Evolutionary conservation across 2,329 filamentous ascomycete genomes (phyloP).

Genomic region (Calonectria montana): DNA sequence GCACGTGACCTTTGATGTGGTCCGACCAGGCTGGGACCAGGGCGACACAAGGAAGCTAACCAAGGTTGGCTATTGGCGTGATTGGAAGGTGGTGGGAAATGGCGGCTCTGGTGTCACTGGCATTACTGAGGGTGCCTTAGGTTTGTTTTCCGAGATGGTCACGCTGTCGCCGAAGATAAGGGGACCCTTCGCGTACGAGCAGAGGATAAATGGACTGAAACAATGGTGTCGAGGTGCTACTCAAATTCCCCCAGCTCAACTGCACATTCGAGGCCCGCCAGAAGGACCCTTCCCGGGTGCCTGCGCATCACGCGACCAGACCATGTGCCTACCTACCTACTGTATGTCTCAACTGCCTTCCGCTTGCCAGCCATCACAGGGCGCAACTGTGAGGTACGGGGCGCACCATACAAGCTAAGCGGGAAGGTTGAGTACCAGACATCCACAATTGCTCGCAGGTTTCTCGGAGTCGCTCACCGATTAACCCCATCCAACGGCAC

Average conservation of each 20-base stretch:
- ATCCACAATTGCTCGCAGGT: constrained; percentile 11
- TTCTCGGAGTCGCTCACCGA: constrained; percentile 13
- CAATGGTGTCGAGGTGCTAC: neutral
- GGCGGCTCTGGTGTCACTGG: constrained; percentile 33
- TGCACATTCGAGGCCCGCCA: neutral
- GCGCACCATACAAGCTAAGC: neutral
- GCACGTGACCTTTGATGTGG: constrained; percentile 43
- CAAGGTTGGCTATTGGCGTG: constrained; percentile 32
- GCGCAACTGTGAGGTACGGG: neutral
- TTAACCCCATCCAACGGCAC: constrained; percentile 20
- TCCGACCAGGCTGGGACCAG: constrained; percentile 29
- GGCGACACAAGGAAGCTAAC: constrained; percentile 18
- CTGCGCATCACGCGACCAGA: constrained; percentile 34
- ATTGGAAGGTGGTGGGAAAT: constrained; percentile 29
- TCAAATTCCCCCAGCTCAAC: neutral
- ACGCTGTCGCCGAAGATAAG: neutral
- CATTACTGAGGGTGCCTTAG: constrained; percentile 16
- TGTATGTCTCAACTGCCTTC: neutral
- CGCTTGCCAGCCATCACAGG: neutral
- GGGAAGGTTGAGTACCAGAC: neutral
- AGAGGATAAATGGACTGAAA: constrained; percentile 7
- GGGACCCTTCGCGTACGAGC: neutral
- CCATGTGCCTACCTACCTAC: constrained; percentile 4
- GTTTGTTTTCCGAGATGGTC: constrained; percentile 17
- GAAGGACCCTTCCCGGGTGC: neutral